Percentiles rank a stretch among this genome's conserved stretches.
Evolutionary conservation across 257 asterid species (phyloP).

Genomic region (Phtheirospermum japonicum): DNA sequence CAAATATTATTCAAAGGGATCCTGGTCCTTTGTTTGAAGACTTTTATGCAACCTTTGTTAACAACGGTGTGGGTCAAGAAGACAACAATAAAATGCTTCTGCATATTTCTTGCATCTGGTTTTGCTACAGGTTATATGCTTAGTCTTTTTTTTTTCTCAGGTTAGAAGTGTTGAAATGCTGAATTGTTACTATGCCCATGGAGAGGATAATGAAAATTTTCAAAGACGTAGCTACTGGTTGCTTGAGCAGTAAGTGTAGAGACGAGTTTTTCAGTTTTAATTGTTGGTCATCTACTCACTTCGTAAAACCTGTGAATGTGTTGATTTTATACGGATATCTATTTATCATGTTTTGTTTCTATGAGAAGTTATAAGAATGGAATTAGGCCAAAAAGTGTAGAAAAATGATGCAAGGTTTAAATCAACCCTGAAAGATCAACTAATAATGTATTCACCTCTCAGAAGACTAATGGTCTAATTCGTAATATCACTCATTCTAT

Average conservation of each 20-base stretch:
- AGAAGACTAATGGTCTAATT: neutral
- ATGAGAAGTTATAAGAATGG: conserved; percentile 3
- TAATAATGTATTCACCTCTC: neutral
- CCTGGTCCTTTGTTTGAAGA: conserved; percentile 1
- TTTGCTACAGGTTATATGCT: conserved; percentile 19
- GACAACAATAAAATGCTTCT: conserved; percentile 9
- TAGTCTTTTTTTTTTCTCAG: conserved; percentile 44
- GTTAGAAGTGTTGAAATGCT: conserved; percentile 96
- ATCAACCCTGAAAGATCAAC: conserved; percentile 8
- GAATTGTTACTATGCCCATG: conserved; percentile 98
- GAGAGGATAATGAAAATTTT: too few species aligned
- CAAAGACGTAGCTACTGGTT: conserved; percentile 98
- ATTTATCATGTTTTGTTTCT: neutral
- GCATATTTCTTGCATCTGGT: conserved; percentile 23
- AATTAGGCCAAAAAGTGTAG: conserved; percentile 9
- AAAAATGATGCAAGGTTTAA: conserved; percentile 5
- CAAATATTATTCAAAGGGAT: neutral
- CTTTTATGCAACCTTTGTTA: conserved; percentile 4
- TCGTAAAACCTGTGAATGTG: neutral
- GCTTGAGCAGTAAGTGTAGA: conserved; percentile 84
- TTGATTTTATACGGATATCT: neutral
- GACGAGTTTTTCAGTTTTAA: neutral
- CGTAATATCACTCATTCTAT: neutral
- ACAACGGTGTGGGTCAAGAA: conserved; percentile 8
- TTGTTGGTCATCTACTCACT: too few species aligned